Evolutionary conservation across 495 filamentous ascomycete species (phyloP).

Genomic region (Tuber calosporum): DNA sequence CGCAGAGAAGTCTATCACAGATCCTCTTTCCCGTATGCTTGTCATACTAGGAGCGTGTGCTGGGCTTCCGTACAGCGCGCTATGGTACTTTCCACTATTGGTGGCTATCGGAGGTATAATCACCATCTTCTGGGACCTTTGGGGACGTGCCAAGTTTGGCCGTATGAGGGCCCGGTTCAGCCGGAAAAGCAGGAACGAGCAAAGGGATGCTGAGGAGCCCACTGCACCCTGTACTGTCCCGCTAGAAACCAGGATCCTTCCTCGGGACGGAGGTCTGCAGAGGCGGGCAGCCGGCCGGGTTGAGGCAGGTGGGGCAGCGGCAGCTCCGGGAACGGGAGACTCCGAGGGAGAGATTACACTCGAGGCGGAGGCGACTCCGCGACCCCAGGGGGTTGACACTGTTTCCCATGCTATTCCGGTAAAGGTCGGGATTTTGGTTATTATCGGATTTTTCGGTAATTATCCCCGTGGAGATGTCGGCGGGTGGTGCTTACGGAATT

Average conservation of each 20-base stretch:
- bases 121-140: constrained; percentile 57
- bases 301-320: not conserved
- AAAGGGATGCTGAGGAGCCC: constrained; percentile 16
- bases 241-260: constrained; percentile 6
- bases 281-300: constrained; percentile 2
- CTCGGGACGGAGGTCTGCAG: constrained; percentile 3
- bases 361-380: not conserved
- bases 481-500: not conserved
- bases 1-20: constrained; percentile 65
- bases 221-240: not conserved
- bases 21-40: constrained; percentile 59
- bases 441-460: constrained; percentile 52
- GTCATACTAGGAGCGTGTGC: constrained; percentile 63
- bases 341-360: not conserved
- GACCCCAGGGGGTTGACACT: constrained; percentile 18
- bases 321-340: not conserved
- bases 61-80: constrained; percentile 65
- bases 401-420: constrained; percentile 30
- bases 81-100: constrained; percentile 77
- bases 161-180: constrained; percentile 29
- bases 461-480: not conserved
- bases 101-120: constrained; percentile 54
- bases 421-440: constrained; percentile 32
- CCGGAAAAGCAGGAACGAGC: constrained; percentile 12
- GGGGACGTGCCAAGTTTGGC: constrained; percentile 46